Percentiles rank a stretch among this genome's conserved stretches.
Conservation (phyloP, 2,329 filamentous ascomycete species). For the Curvularia sp. region DNA sequence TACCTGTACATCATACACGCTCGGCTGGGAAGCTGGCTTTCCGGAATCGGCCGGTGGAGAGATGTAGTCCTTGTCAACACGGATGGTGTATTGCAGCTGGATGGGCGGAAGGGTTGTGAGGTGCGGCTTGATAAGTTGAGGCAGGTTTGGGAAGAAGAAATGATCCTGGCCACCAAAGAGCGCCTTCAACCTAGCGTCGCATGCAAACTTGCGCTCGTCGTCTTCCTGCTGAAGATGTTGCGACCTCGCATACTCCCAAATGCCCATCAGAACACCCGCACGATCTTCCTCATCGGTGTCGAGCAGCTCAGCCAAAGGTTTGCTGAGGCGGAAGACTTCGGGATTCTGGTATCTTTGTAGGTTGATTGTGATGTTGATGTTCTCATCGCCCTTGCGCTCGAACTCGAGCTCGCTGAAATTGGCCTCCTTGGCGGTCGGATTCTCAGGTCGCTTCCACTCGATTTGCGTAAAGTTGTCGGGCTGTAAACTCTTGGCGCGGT, state of each 20-base stretch:
- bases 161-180: slow-evolving; percentile 75
- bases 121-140: slow-evolving; percentile 80
- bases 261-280: slow-evolving; percentile 84
- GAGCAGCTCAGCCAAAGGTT: slow-evolving; percentile 80
- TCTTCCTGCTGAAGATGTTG: slow-evolving; percentile 91
- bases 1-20: slow-evolving; percentile 89
- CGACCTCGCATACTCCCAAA: slow-evolving; percentile 93
- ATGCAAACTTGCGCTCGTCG: slow-evolving; percentile 90
- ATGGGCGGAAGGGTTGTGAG: slow-evolving; percentile 81
- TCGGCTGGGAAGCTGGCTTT: slow-evolving; percentile 71
- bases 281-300: slow-evolving; percentile 88
- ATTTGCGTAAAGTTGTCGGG: slow-evolving; percentile 68
- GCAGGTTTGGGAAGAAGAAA: slow-evolving; percentile 85
- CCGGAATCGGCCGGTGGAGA: slow-evolving; percentile 71
- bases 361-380: slow-evolving; percentile 88
- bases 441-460: slow-evolving; percentile 86
- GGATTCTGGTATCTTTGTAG: slow-evolving; percentile 83
- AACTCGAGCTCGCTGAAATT: slow-evolving; percentile 94
- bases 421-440: slow-evolving; percentile 67
- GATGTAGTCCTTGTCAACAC: slow-evolving; percentile 72
- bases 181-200: slow-evolving; percentile 80
- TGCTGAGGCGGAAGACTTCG: slow-evolving; percentile 82
- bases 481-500: slow-evolving; percentile 68
- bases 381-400: slow-evolving; percentile 90
- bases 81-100: slow-evolving; percentile 88